Conservation (phyloP, 2,329 filamentous ascomycete genomes). For the Hypoxylon sp. region DNA sequence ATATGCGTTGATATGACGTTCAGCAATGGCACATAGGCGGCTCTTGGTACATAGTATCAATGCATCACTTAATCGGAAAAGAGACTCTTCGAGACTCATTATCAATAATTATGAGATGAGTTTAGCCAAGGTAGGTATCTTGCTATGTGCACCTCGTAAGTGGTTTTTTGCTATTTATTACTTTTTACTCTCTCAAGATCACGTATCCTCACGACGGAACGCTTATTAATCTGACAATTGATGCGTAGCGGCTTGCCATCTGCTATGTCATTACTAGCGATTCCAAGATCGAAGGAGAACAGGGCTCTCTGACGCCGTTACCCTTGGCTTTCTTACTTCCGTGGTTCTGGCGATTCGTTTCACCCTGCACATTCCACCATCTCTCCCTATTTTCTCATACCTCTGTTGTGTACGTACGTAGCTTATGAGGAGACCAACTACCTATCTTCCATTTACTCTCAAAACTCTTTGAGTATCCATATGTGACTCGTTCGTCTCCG, state of each 20-base stretch:
- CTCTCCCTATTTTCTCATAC: constrained; percentile 2
- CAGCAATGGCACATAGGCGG: neutral
- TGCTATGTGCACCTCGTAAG: constrained; percentile 31
- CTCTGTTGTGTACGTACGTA: constrained; percentile 20
- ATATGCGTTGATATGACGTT: neutral
- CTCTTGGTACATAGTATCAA: constrained; percentile 38
- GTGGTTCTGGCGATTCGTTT: constrained; percentile 74
- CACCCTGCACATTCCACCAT: constrained; percentile 68
- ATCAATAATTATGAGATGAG: neutral
- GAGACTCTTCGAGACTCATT: neutral
- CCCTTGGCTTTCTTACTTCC: constrained; percentile 41
- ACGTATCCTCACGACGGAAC: constrained; percentile 57
- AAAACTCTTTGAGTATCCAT: neutral
- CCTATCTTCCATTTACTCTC: constrained; percentile 1
- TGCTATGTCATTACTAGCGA: constrained; percentile 66
- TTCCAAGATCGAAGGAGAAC: constrained; percentile 68
- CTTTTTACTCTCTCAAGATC: neutral
- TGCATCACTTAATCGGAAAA: constrained; percentile 23
- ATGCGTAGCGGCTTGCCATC: constrained; percentile 68
- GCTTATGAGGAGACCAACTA: constrained; percentile 25
- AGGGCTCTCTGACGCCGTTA: constrained; percentile 74
- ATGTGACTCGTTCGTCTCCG: neutral
- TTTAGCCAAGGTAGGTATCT: constrained; percentile 19
- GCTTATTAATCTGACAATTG: constrained; percentile 65
- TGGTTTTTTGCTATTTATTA: constrained; percentile 43